Evolutionary conservation across 1,284 basidiomycete genomes (phyloP), one percentile per base, ranked within the genome.

Genomic region (Coriolopsis trogii): DNA sequence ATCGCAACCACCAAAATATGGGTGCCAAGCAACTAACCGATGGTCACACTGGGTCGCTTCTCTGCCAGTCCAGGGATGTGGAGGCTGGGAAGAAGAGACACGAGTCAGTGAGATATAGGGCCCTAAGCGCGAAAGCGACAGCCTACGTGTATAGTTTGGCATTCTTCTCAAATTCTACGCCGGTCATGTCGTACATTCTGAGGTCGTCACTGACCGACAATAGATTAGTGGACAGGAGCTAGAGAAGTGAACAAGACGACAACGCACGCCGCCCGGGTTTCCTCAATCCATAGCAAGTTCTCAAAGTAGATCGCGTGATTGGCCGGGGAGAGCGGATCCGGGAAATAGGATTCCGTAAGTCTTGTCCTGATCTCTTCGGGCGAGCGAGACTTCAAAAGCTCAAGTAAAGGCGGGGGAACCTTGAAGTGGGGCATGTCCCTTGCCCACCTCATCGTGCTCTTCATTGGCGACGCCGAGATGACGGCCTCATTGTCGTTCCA

Each of bases 51-150:
- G 0, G 82, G 83, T 1, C 82, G 73, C 51, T 85, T 86, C 64
- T 87, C 85, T 0, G 85, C 82, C 1, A 88, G 67, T 0, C 84
- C 85, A 4, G 80, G 82, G 2, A 87, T 82, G 2, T 63, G 53
- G 7, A 87, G 69, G 53, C 84, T 86, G 33, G 1, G n/a, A n/a
- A n/a, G n/a, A n/a, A 46, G 24, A 49, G 21, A 44, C 37, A 5
- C 30, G 21, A 10, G 6, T 34, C 1, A 30, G 12, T 2, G 3
- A n/a, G 6, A 8, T 7, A 28, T 15, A n/a, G n/a, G 2, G 20
- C 16, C 4, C 8, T 6, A 20, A 40, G 21, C 5, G 25, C 21
- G 38, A 29, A 24, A 41, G 66, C 80, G 51, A n/a, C n/a, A n/a
- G n/a, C n/a, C n/a, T 53, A 83, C 82, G 72, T 75, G 58, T 79